Conservation (phyloP, 164 flowering plant species). For the Pachysandra terminalis region DNA sequence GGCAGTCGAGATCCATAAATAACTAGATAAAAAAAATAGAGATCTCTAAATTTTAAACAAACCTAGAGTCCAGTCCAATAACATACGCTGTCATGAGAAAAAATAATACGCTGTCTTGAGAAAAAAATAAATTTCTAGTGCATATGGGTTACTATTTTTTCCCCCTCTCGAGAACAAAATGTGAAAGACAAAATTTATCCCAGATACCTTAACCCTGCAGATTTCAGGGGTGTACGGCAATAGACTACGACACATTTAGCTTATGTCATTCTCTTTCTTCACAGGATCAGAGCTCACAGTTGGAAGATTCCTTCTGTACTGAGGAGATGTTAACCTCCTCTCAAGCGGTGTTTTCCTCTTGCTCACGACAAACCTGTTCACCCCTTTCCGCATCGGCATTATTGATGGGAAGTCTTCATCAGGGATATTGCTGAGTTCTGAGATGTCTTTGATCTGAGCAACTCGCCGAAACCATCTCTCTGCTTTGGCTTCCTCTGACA, state of each 20-base stretch:
- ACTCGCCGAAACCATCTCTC: slow-evolving; percentile 94
- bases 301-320: slow-evolving; percentile 79
- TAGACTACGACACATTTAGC: slow-evolving; percentile 21
- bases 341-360: slow-evolving; percentile 95
- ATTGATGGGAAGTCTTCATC: slow-evolving; percentile 96
- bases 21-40: no score
- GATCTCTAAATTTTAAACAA: no score
- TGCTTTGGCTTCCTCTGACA: slow-evolving; percentile 98
- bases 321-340: slow-evolving; percentile 84
- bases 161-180: no score
- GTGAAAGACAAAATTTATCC: no score
- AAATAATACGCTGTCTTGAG: no score
- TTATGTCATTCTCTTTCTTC: slow-evolving; percentile 44
- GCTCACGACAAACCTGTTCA: slow-evolving; percentile 94
- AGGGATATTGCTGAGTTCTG: slow-evolving; percentile 90
- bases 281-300: slow-evolving; percentile 59
- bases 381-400: slow-evolving; percentile 99
- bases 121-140: no score
- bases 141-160: no score
- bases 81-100: no score
- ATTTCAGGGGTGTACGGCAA: background rate
- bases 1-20: no score
- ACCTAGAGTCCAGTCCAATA: no score
- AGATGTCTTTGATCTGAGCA: slow-evolving; percentile 92
- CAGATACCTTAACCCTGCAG: background rate